Evolutionary conservation across 192 early-diverging fungal genomes (phyloP).

Genomic region (Fimicolochytrium jonesii): DNA sequence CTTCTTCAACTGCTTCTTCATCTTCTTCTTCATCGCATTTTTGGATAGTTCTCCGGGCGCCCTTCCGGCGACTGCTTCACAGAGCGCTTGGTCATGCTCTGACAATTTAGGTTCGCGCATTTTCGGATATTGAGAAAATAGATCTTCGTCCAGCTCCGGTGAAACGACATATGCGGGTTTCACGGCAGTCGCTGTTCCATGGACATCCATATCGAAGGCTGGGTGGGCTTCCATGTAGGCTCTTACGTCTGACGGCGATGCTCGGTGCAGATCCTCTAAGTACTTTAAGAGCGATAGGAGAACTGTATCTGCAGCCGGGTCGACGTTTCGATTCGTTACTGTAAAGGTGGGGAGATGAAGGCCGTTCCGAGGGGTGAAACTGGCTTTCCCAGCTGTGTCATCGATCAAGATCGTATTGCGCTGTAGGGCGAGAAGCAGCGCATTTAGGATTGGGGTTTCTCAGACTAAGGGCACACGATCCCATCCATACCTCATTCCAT

Average conservation of each 20-base stretch:
- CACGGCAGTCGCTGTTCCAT: not conserved
- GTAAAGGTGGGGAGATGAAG: conserved; percentile 38
- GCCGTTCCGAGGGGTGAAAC: conserved; percentile 27
- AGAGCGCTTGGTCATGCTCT: no score
- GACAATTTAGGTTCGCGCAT: no score
- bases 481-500: conserved; percentile 14
- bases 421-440: conserved; percentile 10
- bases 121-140: no score
- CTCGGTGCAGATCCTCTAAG: conserved; percentile 3
- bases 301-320: conserved; percentile 22
- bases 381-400: conserved; percentile 34
- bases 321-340: conserved; percentile 18
- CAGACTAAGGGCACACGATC: not conserved
- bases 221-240: conserved; percentile 6
- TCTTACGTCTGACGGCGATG: conserved; percentile 7
- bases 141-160: no score
- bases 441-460: not conserved
- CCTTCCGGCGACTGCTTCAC: no score
- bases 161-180: no score
- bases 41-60: no score
- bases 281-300: conserved; percentile 23
- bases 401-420: conserved; percentile 45
- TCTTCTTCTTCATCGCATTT: no score
- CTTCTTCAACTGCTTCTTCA: no score
- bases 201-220: not conserved